A percentile compares a stretch with the other conserved stretches of the same genome.
Conservation (phyloP, 2,329 filamentous ascomycete genomes). For the Fusarium chaquense region DNA sequence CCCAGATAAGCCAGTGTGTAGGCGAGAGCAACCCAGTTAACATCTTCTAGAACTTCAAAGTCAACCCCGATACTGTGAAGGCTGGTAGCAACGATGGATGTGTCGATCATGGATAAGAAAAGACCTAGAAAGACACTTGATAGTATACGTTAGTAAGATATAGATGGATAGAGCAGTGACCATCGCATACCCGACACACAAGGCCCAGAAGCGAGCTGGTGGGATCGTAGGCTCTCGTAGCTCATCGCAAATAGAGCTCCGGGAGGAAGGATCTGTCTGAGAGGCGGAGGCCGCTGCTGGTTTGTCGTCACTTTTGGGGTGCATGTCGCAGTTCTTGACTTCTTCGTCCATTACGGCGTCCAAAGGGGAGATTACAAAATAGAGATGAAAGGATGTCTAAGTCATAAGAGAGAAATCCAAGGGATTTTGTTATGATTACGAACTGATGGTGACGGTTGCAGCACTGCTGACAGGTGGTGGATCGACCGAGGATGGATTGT, state of each 20-base stretch:
- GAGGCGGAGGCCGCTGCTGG: not conserved
- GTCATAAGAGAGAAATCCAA: not conserved
- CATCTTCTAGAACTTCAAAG: slow-evolving; percentile 57
- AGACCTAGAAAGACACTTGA: slow-evolving; percentile 63
- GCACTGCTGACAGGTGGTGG: slow-evolving; percentile 8
- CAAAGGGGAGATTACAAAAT: not conserved
- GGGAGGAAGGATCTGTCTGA: not conserved
- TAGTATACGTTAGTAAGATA: not conserved
- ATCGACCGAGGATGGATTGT: not conserved
- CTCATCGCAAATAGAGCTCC: slow-evolving; percentile 2
- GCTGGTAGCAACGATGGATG: slow-evolving; percentile 70
- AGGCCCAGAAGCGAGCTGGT: slow-evolving; percentile 50
- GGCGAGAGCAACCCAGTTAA: slow-evolving; percentile 68
- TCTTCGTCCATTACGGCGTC: slow-evolving; percentile 4
- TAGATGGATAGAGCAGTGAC: not conserved
- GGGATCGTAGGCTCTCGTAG: slow-evolving; percentile 41
- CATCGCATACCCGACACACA: slow-evolving; percentile 51
- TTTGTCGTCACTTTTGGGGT: not conserved
- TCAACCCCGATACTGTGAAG: slow-evolving; percentile 67
- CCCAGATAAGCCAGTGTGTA: slow-evolving; percentile 69
- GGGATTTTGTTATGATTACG: not conserved
- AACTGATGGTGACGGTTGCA: not conserved
- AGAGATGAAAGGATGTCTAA: not conserved
- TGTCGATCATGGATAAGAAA: slow-evolving; percentile 70
- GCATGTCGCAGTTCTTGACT: not conserved